Evolutionary conservation across 148 eudicot genomes (phyloP), one percentile per base, ranked within the genome.

Genomic region (Silene latifolia): DNA sequence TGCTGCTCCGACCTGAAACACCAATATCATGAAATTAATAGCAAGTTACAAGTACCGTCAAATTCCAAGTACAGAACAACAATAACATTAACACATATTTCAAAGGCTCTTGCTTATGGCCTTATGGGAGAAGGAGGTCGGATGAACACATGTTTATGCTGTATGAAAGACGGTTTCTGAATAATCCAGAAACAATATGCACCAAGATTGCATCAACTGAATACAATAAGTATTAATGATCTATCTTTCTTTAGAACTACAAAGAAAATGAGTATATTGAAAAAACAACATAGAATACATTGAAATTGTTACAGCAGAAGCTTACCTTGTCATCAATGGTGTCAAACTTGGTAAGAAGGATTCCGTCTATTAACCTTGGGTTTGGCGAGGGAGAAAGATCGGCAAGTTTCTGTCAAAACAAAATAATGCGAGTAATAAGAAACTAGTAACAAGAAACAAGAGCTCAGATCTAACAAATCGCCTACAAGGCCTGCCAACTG

Each of bases 271-370:
- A 14, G 4, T 29, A 32, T 27, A 5, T 15, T 32, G 47, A 68
- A 46, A 68, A 24, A 25, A 51, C 44, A 47, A 29, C n/a, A 51
- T 15, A 19, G 61, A 27, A 17, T 14, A 10, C 56, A 67, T 70
- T 51, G 39, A 9, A 39, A 70, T 14, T 25, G 44, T 51, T 24
- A 53, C 18, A 46, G 21, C 3, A 35, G 71, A 46, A 5, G 24
- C 75, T 14, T 80, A 91, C 99, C 96, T 95, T 95, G 62, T 92
- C 99, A 74, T 95, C 99, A 57, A 95, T 92, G 61, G 98, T 92
- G 78, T 96, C 99, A 75, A 92, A 96, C 87, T 96, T 96, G 60
- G 99, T 96, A 80, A 96, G 91, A 81, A 96, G 88, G 79, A 96
- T 95, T 47, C 99, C 99, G 71, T 96, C 99, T 18, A 96, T 96